These are phyloP conservation scores for Hemisphaericaspora lyxosophila DNA, from an alignment of 1,139 yeast genomes.

Conservation along the genomic window DNA sequence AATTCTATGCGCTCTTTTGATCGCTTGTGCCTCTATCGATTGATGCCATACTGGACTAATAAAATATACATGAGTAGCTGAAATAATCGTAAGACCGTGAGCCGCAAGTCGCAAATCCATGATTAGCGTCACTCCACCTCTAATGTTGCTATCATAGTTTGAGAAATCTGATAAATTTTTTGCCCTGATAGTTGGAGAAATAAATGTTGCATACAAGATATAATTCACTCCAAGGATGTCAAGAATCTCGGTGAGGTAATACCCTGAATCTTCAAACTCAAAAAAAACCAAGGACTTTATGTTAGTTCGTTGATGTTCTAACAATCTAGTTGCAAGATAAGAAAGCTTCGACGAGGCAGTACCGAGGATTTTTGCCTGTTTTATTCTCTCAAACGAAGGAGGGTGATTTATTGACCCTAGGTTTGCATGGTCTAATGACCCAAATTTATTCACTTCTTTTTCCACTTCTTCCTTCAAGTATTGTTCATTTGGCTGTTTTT, in stretches of 20 bases:
- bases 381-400: slow-evolving; percentile 16
- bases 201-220: slow-evolving; percentile 62
- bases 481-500: slow-evolving; percentile 1
- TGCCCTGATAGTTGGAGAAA: slow-evolving; percentile 51
- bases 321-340: slow-evolving; percentile 52
- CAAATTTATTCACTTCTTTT: slow-evolving; percentile 9
- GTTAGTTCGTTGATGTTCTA: slow-evolving; percentile 48
- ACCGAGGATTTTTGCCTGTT: slow-evolving; percentile 47
- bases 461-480: slow-evolving; percentile 11
- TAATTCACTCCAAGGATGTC: slow-evolving; percentile 62
- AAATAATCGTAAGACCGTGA: slow-evolving; percentile 66
- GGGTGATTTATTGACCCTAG: not conserved
- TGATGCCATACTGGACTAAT: slow-evolving; percentile 71
- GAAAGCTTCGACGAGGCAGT: slow-evolving; percentile 64
- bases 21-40: slow-evolving; percentile 49
- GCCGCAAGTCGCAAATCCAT: slow-evolving; percentile 72
- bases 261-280: slow-evolving; percentile 72
- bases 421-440: not conserved
- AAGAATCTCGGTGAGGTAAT: slow-evolving; percentile 61
- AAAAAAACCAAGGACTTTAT: slow-evolving; percentile 63
- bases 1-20: slow-evolving; percentile 14
- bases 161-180: slow-evolving; percentile 54
- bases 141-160: slow-evolving; percentile 26
- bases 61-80: slow-evolving; percentile 69
- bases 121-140: slow-evolving; percentile 54